Base-by-base conservation (phyloP, 176 grass and related monocot genomes). In the Oryza meyeriana region DNA sequence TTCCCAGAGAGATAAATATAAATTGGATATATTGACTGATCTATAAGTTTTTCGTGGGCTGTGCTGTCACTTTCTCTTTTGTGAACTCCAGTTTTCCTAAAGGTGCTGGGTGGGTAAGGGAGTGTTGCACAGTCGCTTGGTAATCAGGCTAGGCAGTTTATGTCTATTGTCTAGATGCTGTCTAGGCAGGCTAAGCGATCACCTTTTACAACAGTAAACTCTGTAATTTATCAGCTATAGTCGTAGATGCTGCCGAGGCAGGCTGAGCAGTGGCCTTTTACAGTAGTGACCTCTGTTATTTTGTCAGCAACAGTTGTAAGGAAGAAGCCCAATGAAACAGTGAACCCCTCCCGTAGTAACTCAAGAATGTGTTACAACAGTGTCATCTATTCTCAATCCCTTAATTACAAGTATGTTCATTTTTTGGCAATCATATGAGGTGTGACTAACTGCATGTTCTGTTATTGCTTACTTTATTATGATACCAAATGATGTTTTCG, bases 41-140 rank as follows among this genome's bases (percentile, higher is more conserved):
- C 30, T 57, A 16, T 71, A 28, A 64, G 74, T 72, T 64, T 79
- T 26, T n/a, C 47, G 40, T 14, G 40, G 27, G 61, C 5, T 64
- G 38, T 62, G 76, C 6, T 83, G 38, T 45, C 50, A 34, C 44
- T 63, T 69, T 41, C 30, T 55, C 62, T 52, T 72, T 72, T 66
- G 42, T 45, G 16, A 10, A 61, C 36, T 33, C 64, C 25, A 66
- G 67, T 47, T 17, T 42, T 2, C 10, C 10, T 42, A 12, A 42
- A 42, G 40, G 40, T 12, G 11, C 40, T 42, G 40, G 10, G 38
- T 8, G 6, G 41, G 11, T 50, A 50, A 16, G 16, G 47, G 14
- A 17, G 47, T 50, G 4, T 16, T 18, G 47, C 16, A 10, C 38
- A 50, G 47, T 5, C 16, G 16, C 16, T 0, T 1, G 4, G 16